phyloP scores from a whole-genome alignment of 2,329 filamentous ascomycete species.

The Phialocephala sp. region DNA sequence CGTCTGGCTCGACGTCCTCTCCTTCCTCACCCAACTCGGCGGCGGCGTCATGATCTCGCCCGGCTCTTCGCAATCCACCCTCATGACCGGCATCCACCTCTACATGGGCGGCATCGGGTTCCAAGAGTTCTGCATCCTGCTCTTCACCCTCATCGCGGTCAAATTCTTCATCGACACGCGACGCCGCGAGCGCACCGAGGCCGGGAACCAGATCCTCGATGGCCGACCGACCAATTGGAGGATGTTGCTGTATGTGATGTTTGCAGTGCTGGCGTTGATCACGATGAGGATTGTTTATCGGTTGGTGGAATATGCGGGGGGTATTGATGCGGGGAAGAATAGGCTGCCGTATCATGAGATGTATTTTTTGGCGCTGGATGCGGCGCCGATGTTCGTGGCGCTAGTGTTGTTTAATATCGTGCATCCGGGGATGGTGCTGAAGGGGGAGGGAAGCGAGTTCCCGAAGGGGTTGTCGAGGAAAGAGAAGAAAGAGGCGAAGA shows the following conservation, averaged over 20 bases:
- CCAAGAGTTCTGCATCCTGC: conserved; percentile 56
- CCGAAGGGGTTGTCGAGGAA: conserved; percentile 46
- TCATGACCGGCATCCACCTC: conserved; percentile 47
- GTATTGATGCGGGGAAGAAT: conserved; percentile 51
- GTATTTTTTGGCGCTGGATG: conserved; percentile 59
- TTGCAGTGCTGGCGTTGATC: conserved; percentile 49
- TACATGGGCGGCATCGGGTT: conserved; percentile 61
- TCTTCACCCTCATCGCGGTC: conserved; percentile 50
- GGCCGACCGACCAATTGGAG: conserved; percentile 31
- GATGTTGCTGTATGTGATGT: conserved; percentile 46
- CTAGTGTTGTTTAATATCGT: conserved; percentile 50
- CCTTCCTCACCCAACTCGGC: conserved; percentile 52
- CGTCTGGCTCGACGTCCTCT: conserved; percentile 54
- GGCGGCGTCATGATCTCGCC: conserved; percentile 46
- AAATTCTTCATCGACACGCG: conserved; percentile 46
- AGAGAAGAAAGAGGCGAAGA: conserved; percentile 51
- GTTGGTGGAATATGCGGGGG: conserved; percentile 59
- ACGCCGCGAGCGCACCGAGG: conserved; percentile 42
- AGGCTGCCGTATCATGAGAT: conserved; percentile 55
- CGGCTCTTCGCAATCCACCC: conserved; percentile 40
- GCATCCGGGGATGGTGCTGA: conserved; percentile 55
- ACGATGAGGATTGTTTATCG: conserved; percentile 64
- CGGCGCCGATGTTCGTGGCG: conserved; percentile 59
- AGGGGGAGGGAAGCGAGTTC: conserved; percentile 53
- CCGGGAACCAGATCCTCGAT: conserved; percentile 42